A percentile compares a stretch with the other conserved stretches of the same genome.
Evolutionary conservation across 768 basidiomycete species (phyloP).

Genomic region (Hericium alpestre): DNA sequence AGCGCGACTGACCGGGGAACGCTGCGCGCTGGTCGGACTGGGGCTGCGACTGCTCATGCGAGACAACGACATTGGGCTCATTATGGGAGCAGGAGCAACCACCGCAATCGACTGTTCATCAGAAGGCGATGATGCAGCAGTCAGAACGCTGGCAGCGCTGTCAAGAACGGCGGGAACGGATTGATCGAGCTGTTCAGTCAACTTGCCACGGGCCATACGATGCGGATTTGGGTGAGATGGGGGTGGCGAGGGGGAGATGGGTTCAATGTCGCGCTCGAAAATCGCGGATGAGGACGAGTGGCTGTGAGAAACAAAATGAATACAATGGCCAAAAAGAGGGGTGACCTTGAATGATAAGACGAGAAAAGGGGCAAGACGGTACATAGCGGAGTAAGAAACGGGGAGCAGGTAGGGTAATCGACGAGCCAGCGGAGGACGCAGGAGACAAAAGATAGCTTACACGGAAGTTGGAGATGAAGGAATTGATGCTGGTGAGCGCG

Average conservation of each 20-base stretch:
- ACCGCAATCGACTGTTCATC: constrained; percentile 49
- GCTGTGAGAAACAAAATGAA: constrained; percentile 15
- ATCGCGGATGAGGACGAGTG: constrained; percentile 83
- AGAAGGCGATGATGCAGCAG: constrained; percentile 23
- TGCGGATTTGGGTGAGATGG: constrained; percentile 51
- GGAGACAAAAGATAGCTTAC: constrained; percentile 29
- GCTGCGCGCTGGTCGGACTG: constrained; percentile 36
- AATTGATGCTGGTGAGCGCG: constrained; percentile 62
- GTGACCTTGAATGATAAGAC: neutral
- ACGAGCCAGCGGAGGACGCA: constrained; percentile 1
- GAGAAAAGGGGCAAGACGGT: neutral
- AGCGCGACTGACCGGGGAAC: constrained; percentile 13
- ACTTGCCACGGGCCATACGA: constrained; percentile 60
- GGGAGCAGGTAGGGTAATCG: neutral
- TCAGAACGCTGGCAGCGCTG: constrained; percentile 66
- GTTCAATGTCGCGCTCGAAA: constrained; percentile 87
- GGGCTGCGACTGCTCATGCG: constrained; percentile 56
- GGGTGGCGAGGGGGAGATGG: constrained; percentile 32
- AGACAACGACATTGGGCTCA: constrained; percentile 56
- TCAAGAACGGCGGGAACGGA: constrained; percentile 81
- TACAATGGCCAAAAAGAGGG: neutral
- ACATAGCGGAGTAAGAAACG: neutral
- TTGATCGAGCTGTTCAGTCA: constrained; percentile 65
- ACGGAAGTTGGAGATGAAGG: constrained; percentile 74
- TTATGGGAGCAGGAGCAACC: constrained; percentile 47